Evolutionary conservation across 805 yeast genomes (phyloP), one percentile per base, ranked within the genome.

Genomic region (Starmerella floricola): DNA sequence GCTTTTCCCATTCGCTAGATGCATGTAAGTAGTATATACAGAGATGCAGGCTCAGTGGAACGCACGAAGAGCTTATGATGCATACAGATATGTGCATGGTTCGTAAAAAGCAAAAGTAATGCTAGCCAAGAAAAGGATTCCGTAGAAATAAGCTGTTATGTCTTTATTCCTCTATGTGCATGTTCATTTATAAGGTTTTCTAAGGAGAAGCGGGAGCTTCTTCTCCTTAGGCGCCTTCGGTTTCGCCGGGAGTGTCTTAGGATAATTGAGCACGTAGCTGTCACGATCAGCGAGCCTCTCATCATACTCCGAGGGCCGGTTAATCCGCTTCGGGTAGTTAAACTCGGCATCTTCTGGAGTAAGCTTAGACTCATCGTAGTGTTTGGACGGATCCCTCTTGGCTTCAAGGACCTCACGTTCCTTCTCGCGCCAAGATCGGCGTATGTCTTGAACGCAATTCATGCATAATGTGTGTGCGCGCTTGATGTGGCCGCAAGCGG

Each of bases 401-500:
- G 47, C 41, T 37, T 38, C 44, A 28, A 41, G 38, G 15, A 41
- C 47, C 11, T 31, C 51, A 23, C 52, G 45, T 31, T 57, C 60
- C 27, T 50, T 44, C 27, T 29, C 13, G 34, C 74, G 79, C 83
- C 95, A 84, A 34, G 79, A 67, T 44, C 72, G 67, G 59, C 75
- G 78, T 56, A 91, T 80, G 58, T 86, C 86, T 26, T 72, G 74
- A 44, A 84, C 87, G 65, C 98, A 88, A 56, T 81, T 74, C 93
- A 85, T 84, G 64, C 98, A 88, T 54, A 88, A 68, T 44, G 86
- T 77, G 62, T 91, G 94, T 1, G 91, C 76, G 57, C 95, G 72
- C 64, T 88, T 91, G 54, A 75, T 79, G 48, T 82, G 79, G 34
- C 98, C 98, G 65, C 98, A 88, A 0, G 95, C 79, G 2, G 97